phyloP scores from a whole-genome alignment of 140 eudicot genomes.

The Erigeron philadelphicus region DNA sequence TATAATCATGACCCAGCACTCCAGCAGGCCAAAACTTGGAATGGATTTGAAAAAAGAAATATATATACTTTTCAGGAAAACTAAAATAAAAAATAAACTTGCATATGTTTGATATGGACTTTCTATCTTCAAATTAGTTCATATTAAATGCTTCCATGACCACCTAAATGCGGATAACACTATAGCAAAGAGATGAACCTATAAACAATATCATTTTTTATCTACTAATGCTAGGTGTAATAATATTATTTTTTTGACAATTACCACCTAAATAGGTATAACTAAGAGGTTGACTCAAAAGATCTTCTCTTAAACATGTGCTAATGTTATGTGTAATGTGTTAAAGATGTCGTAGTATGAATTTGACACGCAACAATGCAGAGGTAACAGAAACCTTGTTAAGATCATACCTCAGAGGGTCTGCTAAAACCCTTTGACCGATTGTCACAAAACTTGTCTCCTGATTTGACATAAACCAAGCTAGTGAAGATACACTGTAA shows the following conservation, averaged over 20 bases:
- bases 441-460: slow-evolving; percentile 98
- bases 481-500: slow-evolving; percentile 92
- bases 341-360: background rate
- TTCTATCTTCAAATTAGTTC: background rate
- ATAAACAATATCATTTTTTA: background rate
- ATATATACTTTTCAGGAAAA: background rate
- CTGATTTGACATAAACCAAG: slow-evolving; percentile 99
- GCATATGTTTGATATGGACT: background rate
- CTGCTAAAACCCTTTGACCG: slow-evolving; percentile 92
- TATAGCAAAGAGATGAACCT: background rate
- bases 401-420: slow-evolving; percentile 72
- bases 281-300: background rate
- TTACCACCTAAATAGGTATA: background rate
- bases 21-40: too few species aligned
- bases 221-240: background rate
- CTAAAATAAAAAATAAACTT: background rate
- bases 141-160: background rate
- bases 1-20: slow-evolving; percentile 8
- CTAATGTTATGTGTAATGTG: background rate
- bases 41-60: too few species aligned
- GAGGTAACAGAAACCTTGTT: slow-evolving; percentile 1
- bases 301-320: background rate
- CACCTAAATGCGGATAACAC: background rate
- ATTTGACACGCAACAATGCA: background rate
- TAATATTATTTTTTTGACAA: background rate